Base-by-base conservation (phyloP, 306 rosid species). In the Vigna trinervia region DNA sequence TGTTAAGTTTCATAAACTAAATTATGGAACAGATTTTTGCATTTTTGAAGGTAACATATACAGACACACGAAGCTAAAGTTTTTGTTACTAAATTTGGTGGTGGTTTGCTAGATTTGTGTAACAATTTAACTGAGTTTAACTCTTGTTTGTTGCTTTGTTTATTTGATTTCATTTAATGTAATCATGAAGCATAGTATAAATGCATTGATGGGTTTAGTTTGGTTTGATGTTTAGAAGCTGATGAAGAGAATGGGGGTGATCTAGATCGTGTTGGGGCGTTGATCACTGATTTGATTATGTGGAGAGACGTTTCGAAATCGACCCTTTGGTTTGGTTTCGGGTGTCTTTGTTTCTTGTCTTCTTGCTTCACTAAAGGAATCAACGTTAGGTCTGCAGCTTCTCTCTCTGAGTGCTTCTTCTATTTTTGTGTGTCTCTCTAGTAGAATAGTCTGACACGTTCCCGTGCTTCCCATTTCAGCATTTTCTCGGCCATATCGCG, bases 241-340 rank as follows among this genome's bases (percentile, higher is more conserved):
- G 89, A 83, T 22, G 88, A 84, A 73, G 93, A 86, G 38, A 86
- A 82, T 77, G 83, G 54, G 46, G 75, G 72, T 50, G 73, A 89
- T 78, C 70, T 90, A 28, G 93, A 90, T 77, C 78, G 82, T 80
- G 75, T 89, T 50, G 88, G 94, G 58, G 74, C 74, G 81, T 58
- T 89, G 54, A 69, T 89, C 7, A 79, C 64, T 75, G 97, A 88
- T 68, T 81, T 95, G 81, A 73, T 91, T 6, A 85, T 89, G 96
- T 95, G 99, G 99, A 89, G 76, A 81, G 94, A 95, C 83, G 86
- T 84, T 10, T 82, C 97, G 26, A 90, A 85, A 73, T 90, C 97
- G 0, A 84, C 81, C 73, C 92, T 92, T 82, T 95, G 99, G 97
- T 92, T 95, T 79, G 97, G 97, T 71, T 71, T 90, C 5, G 97